A percentile compares a stretch with the other conserved stretches of the same genome.
Evolutionary conservation across 345 rosid species (phyloP).

Genomic region (Syzygium grande): DNA sequence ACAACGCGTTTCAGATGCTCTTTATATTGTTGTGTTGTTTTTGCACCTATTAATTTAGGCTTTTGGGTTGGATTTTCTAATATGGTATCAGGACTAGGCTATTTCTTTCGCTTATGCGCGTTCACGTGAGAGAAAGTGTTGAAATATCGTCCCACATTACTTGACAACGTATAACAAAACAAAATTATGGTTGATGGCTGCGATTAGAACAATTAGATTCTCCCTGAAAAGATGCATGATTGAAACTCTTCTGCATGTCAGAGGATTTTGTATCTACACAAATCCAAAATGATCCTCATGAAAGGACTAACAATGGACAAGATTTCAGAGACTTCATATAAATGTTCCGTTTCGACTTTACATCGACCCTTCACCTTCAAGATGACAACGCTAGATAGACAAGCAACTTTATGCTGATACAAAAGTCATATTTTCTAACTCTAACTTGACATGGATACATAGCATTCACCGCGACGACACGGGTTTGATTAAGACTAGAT

Average conservation of each 20-base stretch:
- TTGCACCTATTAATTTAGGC: no score
- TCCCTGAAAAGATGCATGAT: background rate
- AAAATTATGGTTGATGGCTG: background rate
- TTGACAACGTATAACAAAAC: no score
- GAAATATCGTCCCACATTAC: no score
- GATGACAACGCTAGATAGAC: background rate
- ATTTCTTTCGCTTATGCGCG: no score
- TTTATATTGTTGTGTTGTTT: no score
- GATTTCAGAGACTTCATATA: background rate
- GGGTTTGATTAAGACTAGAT: background rate
- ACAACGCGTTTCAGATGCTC: no score
- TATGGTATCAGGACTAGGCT: background rate
- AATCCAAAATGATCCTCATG: background rate
- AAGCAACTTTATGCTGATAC: background rate
- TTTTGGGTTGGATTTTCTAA: no score
- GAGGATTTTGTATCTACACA: background rate
- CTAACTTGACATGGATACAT: background rate
- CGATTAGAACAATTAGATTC: background rate
- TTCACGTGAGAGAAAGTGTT: no score
- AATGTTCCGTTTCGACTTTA: no score
- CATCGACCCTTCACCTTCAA: background rate
- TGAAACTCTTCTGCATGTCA: background rate
- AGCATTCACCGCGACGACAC: background rate
- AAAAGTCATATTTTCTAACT: background rate
- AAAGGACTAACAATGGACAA: background rate